phyloP scores from a whole-genome alignment of 2,329 filamentous ascomycete species.

The Alternaria atra region DNA sequence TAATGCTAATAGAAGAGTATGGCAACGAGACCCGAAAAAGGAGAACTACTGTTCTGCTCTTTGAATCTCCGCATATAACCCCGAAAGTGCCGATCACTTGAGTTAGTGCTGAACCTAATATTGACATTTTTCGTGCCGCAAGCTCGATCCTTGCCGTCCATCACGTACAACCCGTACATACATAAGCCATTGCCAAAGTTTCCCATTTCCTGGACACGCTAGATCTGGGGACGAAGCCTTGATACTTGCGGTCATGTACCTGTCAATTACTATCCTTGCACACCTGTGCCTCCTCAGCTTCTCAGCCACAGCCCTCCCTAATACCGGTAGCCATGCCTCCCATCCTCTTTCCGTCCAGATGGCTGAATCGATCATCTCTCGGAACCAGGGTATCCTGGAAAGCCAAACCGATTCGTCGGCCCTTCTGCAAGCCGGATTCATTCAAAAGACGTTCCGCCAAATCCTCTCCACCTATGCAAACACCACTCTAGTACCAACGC shows the following conservation, averaged over 20 bases:
- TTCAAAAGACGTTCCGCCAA: slow-evolving; percentile 44
- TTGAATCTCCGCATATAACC: background rate
- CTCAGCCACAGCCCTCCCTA: slow-evolving; percentile 4
- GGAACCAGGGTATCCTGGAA: slow-evolving; percentile 42
- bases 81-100: background rate
- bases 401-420: slow-evolving; percentile 27
- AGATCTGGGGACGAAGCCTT: too few species aligned
- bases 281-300: background rate
- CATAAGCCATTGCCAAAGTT: background rate
- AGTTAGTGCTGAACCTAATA: background rate
- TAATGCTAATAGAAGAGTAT: slow-evolving; percentile 12
- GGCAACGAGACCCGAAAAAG: background rate
- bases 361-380: slow-evolving; percentile 44
- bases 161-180: background rate
- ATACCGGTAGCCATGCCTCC: background rate
- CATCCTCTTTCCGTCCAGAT: slow-evolving; percentile 26
- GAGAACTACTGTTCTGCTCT: background rate
- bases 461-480: slow-evolving; percentile 18
- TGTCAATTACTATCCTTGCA: background rate
- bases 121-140: background rate
- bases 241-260: background rate
- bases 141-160: slow-evolving; percentile 1
- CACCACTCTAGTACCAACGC: background rate
- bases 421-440: slow-evolving; percentile 44
- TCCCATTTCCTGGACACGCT: background rate